Evolutionary conservation across 2,329 filamentous ascomycete genomes (phyloP), one percentile per base, ranked within the genome.

Genomic region (Chaetomium sp.): DNA sequence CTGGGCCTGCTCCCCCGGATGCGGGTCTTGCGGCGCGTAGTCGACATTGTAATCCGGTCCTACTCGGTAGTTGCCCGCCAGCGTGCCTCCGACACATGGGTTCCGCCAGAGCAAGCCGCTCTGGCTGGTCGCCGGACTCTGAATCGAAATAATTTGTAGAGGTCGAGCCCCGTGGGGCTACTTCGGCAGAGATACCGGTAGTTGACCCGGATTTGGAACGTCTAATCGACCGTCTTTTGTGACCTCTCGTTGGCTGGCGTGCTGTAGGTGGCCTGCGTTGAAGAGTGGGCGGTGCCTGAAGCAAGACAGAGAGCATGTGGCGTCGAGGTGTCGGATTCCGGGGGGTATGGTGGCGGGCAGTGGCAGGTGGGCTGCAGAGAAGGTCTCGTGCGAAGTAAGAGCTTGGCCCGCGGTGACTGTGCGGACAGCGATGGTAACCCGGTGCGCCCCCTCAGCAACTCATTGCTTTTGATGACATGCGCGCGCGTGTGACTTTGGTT

Each of bases 81-180:
- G 86, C 82, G 85, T 89, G 85, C 81, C 85, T 82, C 82, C 85
- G 79, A 85, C 85, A 79, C 87, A 90, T 90, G 84, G 86, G 86
- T 86, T 84, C 86, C 86, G 87, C 88, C 87, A 90, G 88, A 90
- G 87, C 87, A 83, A 84, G 80, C 81, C 87, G 87, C 88, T 85
- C 87, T 87, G 86, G 86, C 87, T 87, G 87, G 84, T 83, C 84
- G 84, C 85, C 82, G 85, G 82, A 78, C 78, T 83, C 81, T 85
- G 84, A 75, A 85, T 81, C 75, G 84, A 83, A 78, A 85, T 79
- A 82, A 85, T 85, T 81, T 80, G 81, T 76, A 78, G 75, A 74
- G 76, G 75, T 72, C 78, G 78, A 78, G 82, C 83, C 83, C 82
- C 82, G 77, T 75, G 77, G 81, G 83, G 82, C 82, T 82, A 78